phyloP scores from a whole-genome alignment of 139 green algal species.

The Mesostigma viride region DNA sequence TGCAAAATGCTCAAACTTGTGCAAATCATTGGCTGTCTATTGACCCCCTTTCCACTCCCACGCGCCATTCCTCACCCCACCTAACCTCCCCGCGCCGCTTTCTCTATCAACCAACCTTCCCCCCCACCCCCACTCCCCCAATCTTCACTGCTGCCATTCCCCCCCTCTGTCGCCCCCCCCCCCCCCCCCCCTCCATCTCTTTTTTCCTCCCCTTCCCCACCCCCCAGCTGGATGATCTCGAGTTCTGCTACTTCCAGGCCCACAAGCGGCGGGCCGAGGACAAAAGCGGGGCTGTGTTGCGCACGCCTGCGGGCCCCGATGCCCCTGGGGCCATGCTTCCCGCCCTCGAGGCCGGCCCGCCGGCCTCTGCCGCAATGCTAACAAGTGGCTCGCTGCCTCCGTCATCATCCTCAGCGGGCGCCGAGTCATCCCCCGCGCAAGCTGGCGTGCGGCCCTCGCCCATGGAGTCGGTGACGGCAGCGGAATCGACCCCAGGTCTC shows the following conservation, averaged over 20 bases:
- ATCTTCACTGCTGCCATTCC: not conserved
- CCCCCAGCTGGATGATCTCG: not conserved
- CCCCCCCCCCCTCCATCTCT: not conserved
- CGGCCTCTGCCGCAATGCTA: not conserved
- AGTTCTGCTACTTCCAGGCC: not conserved
- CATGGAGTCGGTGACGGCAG: too few species aligned
- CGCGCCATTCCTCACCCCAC: too few species aligned
- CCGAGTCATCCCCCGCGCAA: too few species aligned
- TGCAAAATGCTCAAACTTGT: not conserved
- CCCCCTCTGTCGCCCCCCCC: not conserved
- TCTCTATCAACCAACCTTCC: too few species aligned
- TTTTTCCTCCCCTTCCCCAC: not conserved
- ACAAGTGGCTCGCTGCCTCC: not conserved
- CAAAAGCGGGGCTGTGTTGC: not conserved
- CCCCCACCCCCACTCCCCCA: not conserved
- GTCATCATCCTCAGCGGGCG: slow-evolving; percentile 7
- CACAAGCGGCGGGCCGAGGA: not conserved
- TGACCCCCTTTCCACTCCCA: not conserved
- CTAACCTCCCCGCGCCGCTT: too few species aligned
- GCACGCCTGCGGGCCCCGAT: not conserved
- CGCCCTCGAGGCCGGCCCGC: too few species aligned
- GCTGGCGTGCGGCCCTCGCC: too few species aligned
- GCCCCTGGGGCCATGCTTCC: not conserved
- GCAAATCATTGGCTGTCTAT: not conserved
- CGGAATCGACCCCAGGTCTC: too few species aligned